These are phyloP conservation scores for Boletus barrowsii DNA, from an alignment of 768 basidiomycete genomes.

Conservation along the genomic window DNA sequence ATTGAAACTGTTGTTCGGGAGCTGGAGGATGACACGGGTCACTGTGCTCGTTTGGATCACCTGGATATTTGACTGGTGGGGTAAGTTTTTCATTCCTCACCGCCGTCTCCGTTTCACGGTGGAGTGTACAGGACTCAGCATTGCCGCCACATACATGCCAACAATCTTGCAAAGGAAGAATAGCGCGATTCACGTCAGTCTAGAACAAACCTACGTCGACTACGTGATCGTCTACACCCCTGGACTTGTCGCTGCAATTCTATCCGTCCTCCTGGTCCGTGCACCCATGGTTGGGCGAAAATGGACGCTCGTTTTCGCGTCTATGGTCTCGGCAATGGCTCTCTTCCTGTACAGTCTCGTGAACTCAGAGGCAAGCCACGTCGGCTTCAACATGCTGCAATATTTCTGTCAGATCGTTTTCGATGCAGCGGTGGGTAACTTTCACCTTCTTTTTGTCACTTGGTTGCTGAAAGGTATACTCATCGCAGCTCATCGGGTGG, in stretches of 20 bases:
- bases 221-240: conserved; percentile 10
- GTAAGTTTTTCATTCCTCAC: background rate
- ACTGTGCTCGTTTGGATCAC: conserved; percentile 10
- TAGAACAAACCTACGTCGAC: conserved; percentile 9
- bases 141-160: conserved; percentile 4
- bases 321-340: conserved; percentile 1
- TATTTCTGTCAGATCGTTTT: conserved; percentile 13
- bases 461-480: background rate
- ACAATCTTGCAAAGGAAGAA: conserved; percentile 15
- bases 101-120: background rate
- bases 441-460: background rate
- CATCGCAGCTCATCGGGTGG: conserved; percentile 13
- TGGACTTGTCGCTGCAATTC: background rate
- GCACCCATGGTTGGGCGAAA: conserved; percentile 13
- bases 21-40: conserved; percentile 10
- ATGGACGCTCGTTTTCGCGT: conserved; percentile 17
- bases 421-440: conserved; percentile 1
- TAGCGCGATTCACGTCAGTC: conserved; percentile 1
- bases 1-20: conserved; percentile 13
- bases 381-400: conserved; percentile 9
- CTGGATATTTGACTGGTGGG: conserved; percentile 15
- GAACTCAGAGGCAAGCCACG: conserved; percentile 8
- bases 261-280: conserved; percentile 12
- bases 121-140: background rate
- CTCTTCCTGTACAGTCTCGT: conserved; percentile 11